A percentile compares a stretch with the other conserved stretches of the same genome.
These are phyloP conservation scores for Scheffersomyces quercinus DNA, from an alignment of 1,139 yeast genomes.

Conservation along the genomic window DNA sequence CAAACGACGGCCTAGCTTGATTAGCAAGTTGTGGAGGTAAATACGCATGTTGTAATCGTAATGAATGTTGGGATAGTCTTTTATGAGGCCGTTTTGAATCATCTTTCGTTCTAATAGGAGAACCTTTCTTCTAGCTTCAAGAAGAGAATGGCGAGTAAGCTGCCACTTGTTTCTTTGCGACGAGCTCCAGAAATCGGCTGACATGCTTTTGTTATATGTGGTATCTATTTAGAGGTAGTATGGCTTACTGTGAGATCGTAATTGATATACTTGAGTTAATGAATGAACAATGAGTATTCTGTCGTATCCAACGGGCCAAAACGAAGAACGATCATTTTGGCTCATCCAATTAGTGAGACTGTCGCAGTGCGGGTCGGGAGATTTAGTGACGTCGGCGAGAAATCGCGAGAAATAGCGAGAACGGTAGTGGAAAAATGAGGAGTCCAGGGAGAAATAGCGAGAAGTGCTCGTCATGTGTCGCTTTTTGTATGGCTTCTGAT, in stretches of 20 bases:
- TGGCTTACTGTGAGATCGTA: neutral
- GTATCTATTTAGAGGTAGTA: neutral
- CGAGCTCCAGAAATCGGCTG: slow-evolving; percentile 51
- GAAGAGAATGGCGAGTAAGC: slow-evolving; percentile 38
- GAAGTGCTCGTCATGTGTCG: too few relatives aligned
- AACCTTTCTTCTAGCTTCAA: slow-evolving; percentile 41
- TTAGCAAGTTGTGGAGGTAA: slow-evolving; percentile 66
- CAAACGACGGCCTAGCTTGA: slow-evolving; percentile 75
- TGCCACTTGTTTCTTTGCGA: slow-evolving; percentile 49
- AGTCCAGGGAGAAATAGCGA: too few relatives aligned
- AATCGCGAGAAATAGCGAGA: too few relatives aligned
- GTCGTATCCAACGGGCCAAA: too few relatives aligned
- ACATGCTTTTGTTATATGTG: slow-evolving; percentile 24
- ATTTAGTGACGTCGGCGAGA: too few relatives aligned
- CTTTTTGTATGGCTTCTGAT: too few relatives aligned
- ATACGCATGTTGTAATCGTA: slow-evolving; percentile 68
- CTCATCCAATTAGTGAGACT: too few relatives aligned
- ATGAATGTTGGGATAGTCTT: slow-evolving; percentile 43
- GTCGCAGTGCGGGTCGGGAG: too few relatives aligned
- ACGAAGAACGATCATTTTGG: too few relatives aligned
- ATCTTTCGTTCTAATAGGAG: slow-evolving; percentile 44
- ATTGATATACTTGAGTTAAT: neutral
- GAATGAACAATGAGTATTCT: too few relatives aligned
- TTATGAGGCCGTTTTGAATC: slow-evolving; percentile 49
- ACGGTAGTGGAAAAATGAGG: too few relatives aligned